Conservation (phyloP, 2,329 filamentous ascomycete genomes). For the Xylaria sp. region DNA sequence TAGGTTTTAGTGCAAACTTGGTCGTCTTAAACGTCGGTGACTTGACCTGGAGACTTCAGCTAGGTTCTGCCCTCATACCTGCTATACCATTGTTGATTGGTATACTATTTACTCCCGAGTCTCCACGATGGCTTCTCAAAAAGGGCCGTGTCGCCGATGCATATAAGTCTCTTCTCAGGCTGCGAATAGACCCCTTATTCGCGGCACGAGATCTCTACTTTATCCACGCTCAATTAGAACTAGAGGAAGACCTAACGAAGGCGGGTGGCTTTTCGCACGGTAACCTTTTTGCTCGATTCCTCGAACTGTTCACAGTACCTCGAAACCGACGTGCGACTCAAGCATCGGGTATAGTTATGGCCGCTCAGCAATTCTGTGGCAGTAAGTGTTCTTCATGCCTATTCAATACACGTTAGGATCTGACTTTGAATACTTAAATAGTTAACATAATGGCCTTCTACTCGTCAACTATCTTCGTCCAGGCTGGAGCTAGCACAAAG, state of each 20-base stretch:
- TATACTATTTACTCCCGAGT: not conserved
- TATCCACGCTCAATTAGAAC: not conserved
- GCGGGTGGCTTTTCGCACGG: not conserved
- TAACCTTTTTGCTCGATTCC: not conserved
- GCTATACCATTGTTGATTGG: slow-evolving; percentile 3
- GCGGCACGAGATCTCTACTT: slow-evolving; percentile 1
- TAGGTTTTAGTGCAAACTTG: not conserved
- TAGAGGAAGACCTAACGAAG: not conserved
- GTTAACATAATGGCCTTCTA: not conserved
- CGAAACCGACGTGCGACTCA: slow-evolving; percentile 1
- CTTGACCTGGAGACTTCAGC: not conserved
- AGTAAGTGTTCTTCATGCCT: not conserved
- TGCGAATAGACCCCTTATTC: not conserved
- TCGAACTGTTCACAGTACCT: not conserved
- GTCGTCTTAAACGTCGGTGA: not conserved
- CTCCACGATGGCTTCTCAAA: not conserved
- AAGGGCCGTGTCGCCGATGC: not conserved
- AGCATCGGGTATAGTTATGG: not conserved
- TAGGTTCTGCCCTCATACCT: not conserved
- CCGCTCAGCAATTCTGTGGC: not conserved
- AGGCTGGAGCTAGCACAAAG: not conserved
- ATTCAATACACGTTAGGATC: not conserved
- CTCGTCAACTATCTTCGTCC: not conserved
- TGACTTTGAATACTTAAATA: not conserved
- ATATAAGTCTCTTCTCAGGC: not conserved